These are phyloP conservation scores for Ascosphaera apis DNA, from an alignment of 2,329 filamentous ascomycete genomes.

Conservation along the genomic window DNA sequence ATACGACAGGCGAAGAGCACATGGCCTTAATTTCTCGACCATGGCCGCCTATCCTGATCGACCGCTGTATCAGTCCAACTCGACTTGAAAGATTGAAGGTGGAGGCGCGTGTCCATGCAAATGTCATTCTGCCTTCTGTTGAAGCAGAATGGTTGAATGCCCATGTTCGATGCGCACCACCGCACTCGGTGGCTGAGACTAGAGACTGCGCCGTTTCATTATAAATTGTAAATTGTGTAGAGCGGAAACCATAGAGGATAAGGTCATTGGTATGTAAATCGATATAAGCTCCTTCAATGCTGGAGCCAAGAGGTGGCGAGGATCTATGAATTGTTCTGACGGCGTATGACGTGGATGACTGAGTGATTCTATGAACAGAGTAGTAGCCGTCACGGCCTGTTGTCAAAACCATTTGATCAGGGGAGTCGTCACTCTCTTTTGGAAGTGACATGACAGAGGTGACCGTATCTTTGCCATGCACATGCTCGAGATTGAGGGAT, in stretches of 20 bases:
- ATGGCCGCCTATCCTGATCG: slow-evolving; percentile 49
- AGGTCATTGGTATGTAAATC: slow-evolving; percentile 28
- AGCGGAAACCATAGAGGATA: slow-evolving; percentile 58
- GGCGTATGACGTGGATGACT: slow-evolving; percentile 9
- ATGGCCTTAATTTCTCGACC: slow-evolving; percentile 62
- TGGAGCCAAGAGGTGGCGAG: slow-evolving; percentile 45
- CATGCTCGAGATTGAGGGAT: slow-evolving; percentile 7
- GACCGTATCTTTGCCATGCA: slow-evolving; percentile 39
- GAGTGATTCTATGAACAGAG: slow-evolving; percentile 32
- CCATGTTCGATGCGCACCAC: slow-evolving; percentile 64
- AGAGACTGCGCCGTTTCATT: slow-evolving; percentile 50
- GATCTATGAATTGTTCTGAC: slow-evolving; percentile 40
- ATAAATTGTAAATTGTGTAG: slow-evolving; percentile 60
- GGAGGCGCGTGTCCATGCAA: slow-evolving; percentile 55
- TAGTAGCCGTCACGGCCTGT: slow-evolving; percentile 59
- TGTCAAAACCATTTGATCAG: slow-evolving; percentile 31
- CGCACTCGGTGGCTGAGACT: slow-evolving; percentile 52
- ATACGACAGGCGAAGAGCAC: slow-evolving; percentile 19
- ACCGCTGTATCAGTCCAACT: slow-evolving; percentile 17
- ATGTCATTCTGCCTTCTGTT: slow-evolving; percentile 21
- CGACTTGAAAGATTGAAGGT: slow-evolving; percentile 25
- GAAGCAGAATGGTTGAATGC: slow-evolving; percentile 23
- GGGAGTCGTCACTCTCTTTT: slow-evolving; percentile 5
- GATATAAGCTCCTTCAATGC: slow-evolving; percentile 52
- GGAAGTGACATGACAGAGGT: slow-evolving; percentile 31